Evolutionary conservation across 2,329 filamentous ascomycete genomes (phyloP).

Genomic region (Epichloe sp.): DNA sequence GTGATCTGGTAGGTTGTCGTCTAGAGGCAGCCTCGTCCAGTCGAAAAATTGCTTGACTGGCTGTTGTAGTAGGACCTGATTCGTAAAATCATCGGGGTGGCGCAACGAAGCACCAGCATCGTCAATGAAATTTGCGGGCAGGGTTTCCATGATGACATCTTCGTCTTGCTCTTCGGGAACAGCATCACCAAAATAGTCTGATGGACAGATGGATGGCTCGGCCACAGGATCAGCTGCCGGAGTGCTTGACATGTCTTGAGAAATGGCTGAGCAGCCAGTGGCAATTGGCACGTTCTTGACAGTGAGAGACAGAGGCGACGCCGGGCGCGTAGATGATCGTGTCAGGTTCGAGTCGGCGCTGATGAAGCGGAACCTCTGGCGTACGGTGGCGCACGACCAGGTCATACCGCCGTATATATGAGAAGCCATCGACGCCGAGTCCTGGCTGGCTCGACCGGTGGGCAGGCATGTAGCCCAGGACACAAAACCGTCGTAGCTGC

Average conservation of each 20-base stretch:
- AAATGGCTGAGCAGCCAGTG: conserved; percentile 4
- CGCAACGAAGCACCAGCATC: conserved; percentile 12
- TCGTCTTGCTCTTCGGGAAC: conserved; percentile 5
- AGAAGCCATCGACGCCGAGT: conserved; percentile 36
- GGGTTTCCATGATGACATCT: not conserved
- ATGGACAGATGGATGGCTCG: conserved; percentile 10
- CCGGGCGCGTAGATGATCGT: conserved; percentile 20
- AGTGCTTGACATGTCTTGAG: conserved; percentile 22
- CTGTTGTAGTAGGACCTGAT: conserved; percentile 22
- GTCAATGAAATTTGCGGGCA: conserved; percentile 1
- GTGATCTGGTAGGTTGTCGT: conserved; percentile 51
- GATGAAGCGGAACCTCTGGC: conserved; percentile 55
- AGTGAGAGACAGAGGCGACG: conserved; percentile 25
- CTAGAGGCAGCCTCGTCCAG: conserved; percentile 61
- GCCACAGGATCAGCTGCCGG: conserved; percentile 17
- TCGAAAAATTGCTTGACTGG: conserved; percentile 41
- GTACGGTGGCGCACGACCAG: conserved; percentile 60
- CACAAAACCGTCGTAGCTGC: conserved; percentile 51
- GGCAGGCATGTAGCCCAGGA: conserved; percentile 50
- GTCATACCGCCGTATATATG: conserved; percentile 49
- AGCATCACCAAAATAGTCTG: conserved; percentile 31
- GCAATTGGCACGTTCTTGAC: conserved; percentile 19
- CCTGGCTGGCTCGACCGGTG: conserved; percentile 37
- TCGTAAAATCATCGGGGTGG: conserved; percentile 30
- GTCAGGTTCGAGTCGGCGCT: conserved; percentile 35